phyloP scores from a whole-genome alignment of 768 basidiomycete genomes.

The Xanthoconium stramineum region DNA sequence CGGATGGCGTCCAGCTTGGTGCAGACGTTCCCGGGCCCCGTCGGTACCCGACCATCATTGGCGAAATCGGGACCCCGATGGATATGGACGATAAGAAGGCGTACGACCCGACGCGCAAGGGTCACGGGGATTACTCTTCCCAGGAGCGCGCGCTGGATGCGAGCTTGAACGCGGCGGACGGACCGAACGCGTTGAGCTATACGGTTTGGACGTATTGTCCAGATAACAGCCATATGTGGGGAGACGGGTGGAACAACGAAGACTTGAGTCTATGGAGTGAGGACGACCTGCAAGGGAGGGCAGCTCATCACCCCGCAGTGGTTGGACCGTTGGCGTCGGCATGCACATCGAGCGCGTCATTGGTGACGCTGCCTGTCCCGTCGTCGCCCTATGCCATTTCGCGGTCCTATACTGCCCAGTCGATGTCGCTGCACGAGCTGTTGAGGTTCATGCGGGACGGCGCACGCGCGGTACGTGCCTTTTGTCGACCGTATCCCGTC shows the following conservation, averaged over 20 bases:
- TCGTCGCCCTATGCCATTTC: constrained; percentile 13
- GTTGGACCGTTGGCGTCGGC: constrained; percentile 9
- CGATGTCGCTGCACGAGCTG: constrained; percentile 5
- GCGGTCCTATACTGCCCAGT: not conserved
- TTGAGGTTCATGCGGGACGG: constrained; percentile 79
- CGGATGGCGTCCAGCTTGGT: constrained; percentile 65
- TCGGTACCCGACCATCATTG: constrained; percentile 83
- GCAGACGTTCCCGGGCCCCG: constrained; percentile 11
- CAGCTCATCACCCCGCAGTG: not conserved
- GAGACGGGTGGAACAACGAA: constrained; percentile 96
- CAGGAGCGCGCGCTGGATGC: constrained; percentile 90
- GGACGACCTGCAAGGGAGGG: constrained; percentile 53
- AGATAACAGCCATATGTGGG: constrained; percentile 83
- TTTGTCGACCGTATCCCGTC: constrained; percentile 78
- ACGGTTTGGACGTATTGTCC: constrained; percentile 89
- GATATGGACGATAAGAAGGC: constrained; percentile 88
- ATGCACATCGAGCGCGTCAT: constrained; percentile 15
- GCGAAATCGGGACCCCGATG: constrained; percentile 93
- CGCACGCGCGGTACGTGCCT: constrained; percentile 79
- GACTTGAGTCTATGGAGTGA: constrained; percentile 86
- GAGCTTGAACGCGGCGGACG: constrained; percentile 75
- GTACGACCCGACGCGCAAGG: constrained; percentile 52
- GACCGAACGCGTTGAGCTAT: constrained; percentile 68
- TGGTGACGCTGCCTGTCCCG: constrained; percentile 18
- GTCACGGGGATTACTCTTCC: constrained; percentile 68